Conservation (phyloP, 306 rosid genomes). For the Fragaria ananassa region DNA sequence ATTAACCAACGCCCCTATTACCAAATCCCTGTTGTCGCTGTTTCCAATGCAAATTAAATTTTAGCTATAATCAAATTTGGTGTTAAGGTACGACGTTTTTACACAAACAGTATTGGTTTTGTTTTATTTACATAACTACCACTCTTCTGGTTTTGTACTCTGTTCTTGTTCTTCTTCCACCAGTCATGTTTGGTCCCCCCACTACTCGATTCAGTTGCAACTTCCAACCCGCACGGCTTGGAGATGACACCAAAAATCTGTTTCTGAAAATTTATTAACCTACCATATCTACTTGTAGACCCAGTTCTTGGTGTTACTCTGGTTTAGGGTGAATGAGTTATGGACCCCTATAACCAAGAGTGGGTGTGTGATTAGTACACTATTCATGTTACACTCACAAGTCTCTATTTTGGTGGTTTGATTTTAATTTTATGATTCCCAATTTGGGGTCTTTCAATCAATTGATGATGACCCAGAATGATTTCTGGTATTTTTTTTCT, state of each 20-base stretch:
- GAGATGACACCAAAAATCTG: neutral
- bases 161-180: neutral
- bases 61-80: neutral
- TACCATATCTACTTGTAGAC: neutral
- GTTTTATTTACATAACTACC: constrained; percentile 2
- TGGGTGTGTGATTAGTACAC: constrained; percentile 19
- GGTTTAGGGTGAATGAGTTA: neutral
- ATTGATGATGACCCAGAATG: neutral
- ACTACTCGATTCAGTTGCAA: neutral
- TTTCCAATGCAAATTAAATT: constrained; percentile 24
- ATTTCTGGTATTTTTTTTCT: neutral
- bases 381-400: neutral
- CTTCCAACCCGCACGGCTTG: neutral
- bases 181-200: neutral
- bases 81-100: neutral
- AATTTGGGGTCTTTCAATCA: neutral
- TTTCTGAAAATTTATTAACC: neutral
- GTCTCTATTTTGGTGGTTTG: constrained; percentile 7
- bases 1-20: constrained; percentile 38
- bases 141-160: neutral
- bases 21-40: constrained; percentile 18
- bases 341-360: constrained; percentile 23
- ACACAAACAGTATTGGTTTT: neutral
- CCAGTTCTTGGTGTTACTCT: neutral
- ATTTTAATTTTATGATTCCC: neutral